phyloP scores from a whole-genome alignment of 2,329 filamentous ascomycete genomes.

The Rosellinia necatrix region DNA sequence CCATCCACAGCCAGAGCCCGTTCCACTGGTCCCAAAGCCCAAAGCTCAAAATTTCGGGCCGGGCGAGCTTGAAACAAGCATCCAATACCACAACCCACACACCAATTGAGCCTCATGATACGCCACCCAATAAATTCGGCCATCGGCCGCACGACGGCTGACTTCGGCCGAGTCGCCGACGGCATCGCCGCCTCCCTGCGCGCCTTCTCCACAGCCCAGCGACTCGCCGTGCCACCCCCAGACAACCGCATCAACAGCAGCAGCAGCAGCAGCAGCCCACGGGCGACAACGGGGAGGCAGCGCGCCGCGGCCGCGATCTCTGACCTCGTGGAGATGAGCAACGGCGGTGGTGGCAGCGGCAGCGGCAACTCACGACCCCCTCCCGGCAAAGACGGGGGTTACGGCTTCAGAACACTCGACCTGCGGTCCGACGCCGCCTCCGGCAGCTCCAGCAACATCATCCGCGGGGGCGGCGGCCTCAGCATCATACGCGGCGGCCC shows the following conservation, averaged over 20 bases:
- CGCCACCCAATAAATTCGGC: slow-evolving; percentile 38
- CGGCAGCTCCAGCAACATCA: not conserved
- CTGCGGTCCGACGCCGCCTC: slow-evolving; percentile 1
- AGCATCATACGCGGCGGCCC: slow-evolving; percentile 33
- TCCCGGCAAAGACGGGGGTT: no score
- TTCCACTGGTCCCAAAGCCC: slow-evolving; percentile 5
- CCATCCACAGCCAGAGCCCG: no score
- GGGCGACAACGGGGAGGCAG: slow-evolving; percentile 28
- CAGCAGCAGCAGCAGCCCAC: slow-evolving; percentile 4
- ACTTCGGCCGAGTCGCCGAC: slow-evolving; percentile 37
- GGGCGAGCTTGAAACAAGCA: slow-evolving; percentile 4
- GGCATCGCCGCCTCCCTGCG: slow-evolving; percentile 40
- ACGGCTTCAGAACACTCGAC: slow-evolving; percentile 8
- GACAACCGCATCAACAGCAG: slow-evolving; percentile 2
- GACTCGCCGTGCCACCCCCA: slow-evolving; percentile 20
- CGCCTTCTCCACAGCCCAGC: slow-evolving; percentile 40
- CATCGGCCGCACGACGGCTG: slow-evolving; percentile 35
- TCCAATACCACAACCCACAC: slow-evolving; percentile 25
- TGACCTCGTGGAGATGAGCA: slow-evolving; percentile 33
- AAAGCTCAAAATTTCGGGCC: slow-evolving; percentile 29
- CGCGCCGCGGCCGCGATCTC: slow-evolving; percentile 33
- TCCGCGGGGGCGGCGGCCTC: not conserved
- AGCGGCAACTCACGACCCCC: not conserved
- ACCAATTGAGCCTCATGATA: slow-evolving; percentile 36
- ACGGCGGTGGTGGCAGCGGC: no score